Evolutionary conservation across 1,139 yeast species (phyloP).

Genomic region (Eremothecium sinecaudum): DNA sequence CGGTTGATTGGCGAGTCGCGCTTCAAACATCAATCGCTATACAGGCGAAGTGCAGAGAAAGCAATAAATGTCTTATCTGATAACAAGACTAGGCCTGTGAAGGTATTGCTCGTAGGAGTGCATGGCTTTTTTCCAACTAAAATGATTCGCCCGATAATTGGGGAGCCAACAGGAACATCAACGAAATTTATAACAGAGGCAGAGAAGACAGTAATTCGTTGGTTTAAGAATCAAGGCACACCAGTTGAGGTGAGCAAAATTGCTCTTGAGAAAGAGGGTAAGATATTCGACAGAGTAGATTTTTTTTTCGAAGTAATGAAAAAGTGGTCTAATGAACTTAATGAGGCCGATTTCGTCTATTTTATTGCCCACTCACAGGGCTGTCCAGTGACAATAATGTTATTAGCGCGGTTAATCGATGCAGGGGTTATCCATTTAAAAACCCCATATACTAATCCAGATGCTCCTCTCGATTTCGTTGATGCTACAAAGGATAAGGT

Average conservation of each 20-base stretch:
- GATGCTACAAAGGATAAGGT: constrained; percentile 36
- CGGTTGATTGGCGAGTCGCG: constrained; percentile 14
- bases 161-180: constrained; percentile 91
- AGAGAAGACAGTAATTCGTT: constrained; percentile 61
- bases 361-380: constrained; percentile 96
- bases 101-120: constrained; percentile 65
- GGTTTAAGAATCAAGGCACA: constrained; percentile 50
- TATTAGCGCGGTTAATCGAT: constrained; percentile 62
- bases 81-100: constrained; percentile 20
- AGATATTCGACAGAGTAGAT: constrained; percentile 74
- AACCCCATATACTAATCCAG: constrained; percentile 14
- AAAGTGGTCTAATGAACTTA: constrained; percentile 62
- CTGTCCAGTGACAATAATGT: constrained; percentile 77
- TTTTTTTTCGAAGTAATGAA: constrained; percentile 63
- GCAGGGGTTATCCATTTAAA: constrained; percentile 47
- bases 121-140: constrained; percentile 92
- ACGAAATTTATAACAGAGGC: constrained; percentile 80
- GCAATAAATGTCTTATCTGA: constrained; percentile 17
- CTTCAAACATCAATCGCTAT: constrained; percentile 17
- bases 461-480: constrained; percentile 5
- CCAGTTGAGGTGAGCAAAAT: constrained; percentile 70
- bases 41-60: constrained; percentile 17
- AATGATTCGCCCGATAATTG: constrained; percentile 75
- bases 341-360: constrained; percentile 72
- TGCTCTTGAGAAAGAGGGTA: constrained; percentile 90